These are phyloP conservation scores for Cymbopogon flexuosus DNA, from an alignment of 202 grass and related monocot genomes.

Conservation along the genomic window DNA sequence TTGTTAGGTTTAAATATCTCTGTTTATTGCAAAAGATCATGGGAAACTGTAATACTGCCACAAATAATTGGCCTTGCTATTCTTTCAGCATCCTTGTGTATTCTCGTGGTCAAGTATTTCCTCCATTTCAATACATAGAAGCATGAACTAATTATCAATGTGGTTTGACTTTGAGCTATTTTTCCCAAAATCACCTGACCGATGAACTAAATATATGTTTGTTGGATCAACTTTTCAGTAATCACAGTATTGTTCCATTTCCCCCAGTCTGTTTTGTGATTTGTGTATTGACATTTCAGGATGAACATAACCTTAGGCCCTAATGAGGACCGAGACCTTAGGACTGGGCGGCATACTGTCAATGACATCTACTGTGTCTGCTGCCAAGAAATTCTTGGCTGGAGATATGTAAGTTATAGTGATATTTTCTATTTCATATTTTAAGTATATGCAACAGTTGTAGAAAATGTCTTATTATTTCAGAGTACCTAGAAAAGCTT, in stretches of 20 bases:
- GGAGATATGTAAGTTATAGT: constrained; percentile 65
- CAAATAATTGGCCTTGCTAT: background rate
- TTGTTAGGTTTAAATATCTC: background rate
- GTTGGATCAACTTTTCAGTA: background rate
- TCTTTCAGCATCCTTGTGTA: background rate
- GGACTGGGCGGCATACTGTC: constrained; percentile 54
- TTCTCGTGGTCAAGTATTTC: background rate
- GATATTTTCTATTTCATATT: constrained; percentile 1
- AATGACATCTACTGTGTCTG: constrained; percentile 59
- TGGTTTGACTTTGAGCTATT: background rate
- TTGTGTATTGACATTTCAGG: constrained; percentile 20
- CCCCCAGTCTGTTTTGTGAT: background rate
- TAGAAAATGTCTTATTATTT: background rate
- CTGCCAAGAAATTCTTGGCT: constrained; percentile 63
- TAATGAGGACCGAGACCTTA: constrained; percentile 49
- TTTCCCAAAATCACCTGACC: background rate
- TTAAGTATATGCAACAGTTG: background rate
- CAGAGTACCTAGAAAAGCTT: background rate
- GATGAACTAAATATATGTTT: background rate
- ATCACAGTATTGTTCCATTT: background rate
- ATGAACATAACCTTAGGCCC: constrained; percentile 62
- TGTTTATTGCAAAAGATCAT: background rate
- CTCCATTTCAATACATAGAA: background rate
- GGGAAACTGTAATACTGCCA: background rate
- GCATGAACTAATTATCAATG: background rate